phyloP scores from a whole-genome alignment of 1,139 yeast species.

The Lodderomyces metapsilosis region DNA sequence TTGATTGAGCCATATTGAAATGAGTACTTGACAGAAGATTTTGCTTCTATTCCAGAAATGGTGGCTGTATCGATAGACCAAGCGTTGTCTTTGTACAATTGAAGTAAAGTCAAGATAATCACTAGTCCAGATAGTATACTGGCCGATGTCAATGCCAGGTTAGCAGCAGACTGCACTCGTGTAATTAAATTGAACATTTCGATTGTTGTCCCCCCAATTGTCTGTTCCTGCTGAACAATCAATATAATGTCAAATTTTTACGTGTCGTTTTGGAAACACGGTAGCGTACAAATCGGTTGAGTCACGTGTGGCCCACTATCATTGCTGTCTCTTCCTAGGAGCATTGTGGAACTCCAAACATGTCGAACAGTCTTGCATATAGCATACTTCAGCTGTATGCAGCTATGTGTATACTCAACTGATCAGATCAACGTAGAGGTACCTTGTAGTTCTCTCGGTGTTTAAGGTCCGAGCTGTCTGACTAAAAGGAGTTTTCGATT shows the following conservation, averaged over 20 bases:
- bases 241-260: conserved; percentile 1
- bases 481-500: too few relatives aligned
- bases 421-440: too few relatives aligned
- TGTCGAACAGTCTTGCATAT: too few relatives aligned
- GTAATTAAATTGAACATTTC: conserved; percentile 40
- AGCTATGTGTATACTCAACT: too few relatives aligned
- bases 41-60: conserved; percentile 37
- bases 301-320: too few relatives aligned
- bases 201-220: not conserved
- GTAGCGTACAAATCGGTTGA: not conserved
- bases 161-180: conserved; percentile 53
- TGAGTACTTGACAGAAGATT: conserved; percentile 55
- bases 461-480: not conserved
- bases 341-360: too few relatives aligned
- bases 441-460: not conserved
- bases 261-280: not conserved
- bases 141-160: conserved; percentile 55
- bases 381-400: too few relatives aligned
- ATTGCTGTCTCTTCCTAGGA: too few relatives aligned
- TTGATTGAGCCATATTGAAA: conserved; percentile 71
- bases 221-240: too few relatives aligned
- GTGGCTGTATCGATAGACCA: conserved; percentile 44
- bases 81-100: conserved; percentile 45
- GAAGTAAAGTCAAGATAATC: conserved; percentile 47
- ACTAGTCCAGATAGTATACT: conserved; percentile 46